A percentile compares a stretch with the other conserved stretches of the same genome.
phyloP scores from a whole-genome alignment of 179 eudicot species.

The Nepenthes alata region DNA sequence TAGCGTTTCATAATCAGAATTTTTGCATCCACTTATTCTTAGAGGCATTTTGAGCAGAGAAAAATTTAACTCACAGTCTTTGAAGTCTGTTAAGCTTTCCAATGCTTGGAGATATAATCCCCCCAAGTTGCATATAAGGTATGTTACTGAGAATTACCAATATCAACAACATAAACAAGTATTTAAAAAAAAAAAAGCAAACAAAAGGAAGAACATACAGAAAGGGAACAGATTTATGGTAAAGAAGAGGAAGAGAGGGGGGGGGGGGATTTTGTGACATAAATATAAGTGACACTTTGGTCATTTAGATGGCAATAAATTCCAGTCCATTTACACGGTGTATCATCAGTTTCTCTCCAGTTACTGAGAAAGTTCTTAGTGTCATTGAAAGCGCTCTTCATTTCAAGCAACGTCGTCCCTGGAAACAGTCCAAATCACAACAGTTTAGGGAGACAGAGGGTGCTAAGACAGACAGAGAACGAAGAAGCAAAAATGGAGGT shows the following conservation, averaged over 20 bases:
- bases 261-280: conserved; percentile 9
- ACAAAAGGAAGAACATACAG: background rate
- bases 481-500: background rate
- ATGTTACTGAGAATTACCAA: conserved; percentile 43
- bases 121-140: conserved; percentile 80
- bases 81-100: conserved; percentile 68
- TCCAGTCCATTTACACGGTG: conserved; percentile 94
- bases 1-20: background rate
- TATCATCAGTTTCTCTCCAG: conserved; percentile 67
- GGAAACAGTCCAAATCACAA: conserved; percentile 7
- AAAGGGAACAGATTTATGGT: background rate
- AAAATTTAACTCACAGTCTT: conserved; percentile 59
- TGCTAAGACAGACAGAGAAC: background rate
- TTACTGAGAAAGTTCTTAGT: conserved; percentile 51
- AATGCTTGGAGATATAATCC: conserved; percentile 79
- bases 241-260: background rate
- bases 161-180: background rate
- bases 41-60: background rate
- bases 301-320: conserved; percentile 57
- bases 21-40: background rate
- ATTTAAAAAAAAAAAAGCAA: background rate
- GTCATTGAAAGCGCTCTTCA: conserved; percentile 64
- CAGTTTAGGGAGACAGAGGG: background rate
- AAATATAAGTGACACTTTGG: conserved; percentile 63
- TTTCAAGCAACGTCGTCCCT: conserved; percentile 73